Conservation (phyloP, 192 early-diverging fungal species). For the Phlyctochytrium bullatum region DNA sequence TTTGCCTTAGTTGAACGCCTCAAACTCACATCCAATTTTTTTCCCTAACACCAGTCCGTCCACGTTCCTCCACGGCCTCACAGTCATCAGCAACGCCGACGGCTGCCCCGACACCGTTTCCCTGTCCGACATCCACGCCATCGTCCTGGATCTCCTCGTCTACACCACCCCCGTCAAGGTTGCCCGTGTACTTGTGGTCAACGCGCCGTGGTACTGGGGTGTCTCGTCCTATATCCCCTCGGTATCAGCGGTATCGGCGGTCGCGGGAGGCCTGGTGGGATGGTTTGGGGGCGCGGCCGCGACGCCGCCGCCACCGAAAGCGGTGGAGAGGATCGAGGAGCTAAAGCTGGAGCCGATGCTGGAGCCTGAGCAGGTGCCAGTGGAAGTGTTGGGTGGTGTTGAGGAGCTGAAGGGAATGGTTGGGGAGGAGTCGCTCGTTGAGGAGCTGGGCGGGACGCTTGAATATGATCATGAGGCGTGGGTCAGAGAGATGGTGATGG, state of each 20-base stretch:
- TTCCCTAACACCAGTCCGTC: neutral
- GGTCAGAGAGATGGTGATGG: neutral
- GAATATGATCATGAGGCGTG: neutral
- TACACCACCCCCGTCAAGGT: neutral
- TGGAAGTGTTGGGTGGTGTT: too few relatives aligned
- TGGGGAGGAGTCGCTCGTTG: neutral
- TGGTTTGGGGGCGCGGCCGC: too few relatives aligned
- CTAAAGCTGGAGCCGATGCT: too few relatives aligned
- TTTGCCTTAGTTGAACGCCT: too few relatives aligned
- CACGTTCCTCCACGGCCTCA: neutral
- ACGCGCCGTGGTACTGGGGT: neutral
- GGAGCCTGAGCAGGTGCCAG: too few relatives aligned
- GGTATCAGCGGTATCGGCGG: too few relatives aligned
- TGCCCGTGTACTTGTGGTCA: neutral
- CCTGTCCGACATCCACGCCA: neutral
- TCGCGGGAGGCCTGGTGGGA: too few relatives aligned
- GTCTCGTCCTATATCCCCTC: too few relatives aligned
- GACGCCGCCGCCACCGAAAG: too few relatives aligned
- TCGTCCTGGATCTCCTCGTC: neutral
- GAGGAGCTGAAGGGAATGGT: too few relatives aligned
- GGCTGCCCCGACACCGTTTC: neutral
- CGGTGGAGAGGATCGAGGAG: too few relatives aligned
- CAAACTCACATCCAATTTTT: neutral
- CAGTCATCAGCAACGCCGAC: neutral
- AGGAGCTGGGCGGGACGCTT: neutral